Conservation (phyloP, 2,329 filamentous ascomycete genomes). For the Cladosporium austrohemisphaericum region DNA sequence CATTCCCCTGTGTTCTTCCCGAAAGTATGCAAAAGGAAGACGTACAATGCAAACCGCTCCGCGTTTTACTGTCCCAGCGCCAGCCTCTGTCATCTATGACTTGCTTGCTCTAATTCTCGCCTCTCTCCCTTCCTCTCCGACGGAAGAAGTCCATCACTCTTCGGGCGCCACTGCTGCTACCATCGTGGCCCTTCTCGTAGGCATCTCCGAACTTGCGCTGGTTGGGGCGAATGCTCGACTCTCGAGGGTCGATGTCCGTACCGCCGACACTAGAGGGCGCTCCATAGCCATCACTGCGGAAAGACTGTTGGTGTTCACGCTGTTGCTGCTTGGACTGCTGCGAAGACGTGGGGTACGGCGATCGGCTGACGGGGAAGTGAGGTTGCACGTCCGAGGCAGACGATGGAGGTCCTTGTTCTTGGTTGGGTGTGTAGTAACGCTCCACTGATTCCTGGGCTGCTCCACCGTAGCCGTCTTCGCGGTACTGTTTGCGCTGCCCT, state of each 20-base stretch:
- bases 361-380: constrained; percentile 7
- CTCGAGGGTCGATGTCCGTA: constrained; percentile 33
- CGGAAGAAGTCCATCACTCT: constrained; percentile 99
- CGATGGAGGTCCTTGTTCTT: constrained; percentile 19
- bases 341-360: constrained; percentile 8
- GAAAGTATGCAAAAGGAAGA: no score
- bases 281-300: constrained; percentile 31
- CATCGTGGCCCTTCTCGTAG: constrained; percentile 75
- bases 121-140: constrained; percentile 66
- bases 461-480: constrained; percentile 28
- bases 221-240: constrained; percentile 59
- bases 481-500: constrained; percentile 29
- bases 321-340: constrained; percentile 8
- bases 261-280: constrained; percentile 30
- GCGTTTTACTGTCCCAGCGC: no score
- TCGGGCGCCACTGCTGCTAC: constrained; percentile 81
- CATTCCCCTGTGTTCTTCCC: no score
- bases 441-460: constrained; percentile 25
- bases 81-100: neutral
- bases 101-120: constrained; percentile 2
- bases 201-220: constrained; percentile 83
- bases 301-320: constrained; percentile 21
- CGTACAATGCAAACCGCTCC: no score
- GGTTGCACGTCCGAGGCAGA: constrained; percentile 9
- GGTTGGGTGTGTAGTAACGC: constrained; percentile 31